Percentiles rank a stretch among this genome's conserved stretches.
These are phyloP conservation scores for Aschersonia sp. DNA, from an alignment of 2,329 filamentous ascomycete species.

Conservation along the genomic window DNA sequence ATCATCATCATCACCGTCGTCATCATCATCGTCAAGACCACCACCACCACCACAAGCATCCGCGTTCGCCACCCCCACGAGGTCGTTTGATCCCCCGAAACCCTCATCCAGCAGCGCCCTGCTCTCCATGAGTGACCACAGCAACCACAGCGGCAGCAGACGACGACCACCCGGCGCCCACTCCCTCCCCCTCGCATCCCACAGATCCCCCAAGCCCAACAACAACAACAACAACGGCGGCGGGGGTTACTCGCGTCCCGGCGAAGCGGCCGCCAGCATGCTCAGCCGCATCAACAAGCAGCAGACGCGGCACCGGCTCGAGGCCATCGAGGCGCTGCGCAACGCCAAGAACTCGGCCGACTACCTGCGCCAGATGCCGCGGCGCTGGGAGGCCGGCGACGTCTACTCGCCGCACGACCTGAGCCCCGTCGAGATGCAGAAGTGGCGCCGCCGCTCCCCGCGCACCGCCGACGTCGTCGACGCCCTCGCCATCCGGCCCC, in stretches of 20 bases:
- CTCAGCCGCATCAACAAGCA: conserved; percentile 14
- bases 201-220: too few species aligned
- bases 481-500: conserved; percentile 60
- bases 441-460: conserved; percentile 53
- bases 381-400: conserved; percentile 64
- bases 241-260: conserved; percentile 2
- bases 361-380: conserved; percentile 48
- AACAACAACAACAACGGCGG: background rate
- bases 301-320: conserved; percentile 20
- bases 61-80: conserved; percentile 4
- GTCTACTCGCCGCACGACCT: conserved; percentile 86
- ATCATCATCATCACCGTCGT: too few species aligned
- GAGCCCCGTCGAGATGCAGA: conserved; percentile 59
- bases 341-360: conserved; percentile 29
- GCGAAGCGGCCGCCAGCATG: conserved; percentile 14
- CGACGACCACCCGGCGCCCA: background rate
- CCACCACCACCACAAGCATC: conserved; percentile 1
- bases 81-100: conserved; percentile 1
- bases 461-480: conserved; percentile 63
- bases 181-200: background rate
- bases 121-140: conserved; percentile 9
- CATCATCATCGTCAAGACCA: conserved; percentile 1
- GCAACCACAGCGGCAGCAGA: conserved; percentile 4
- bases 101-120: conserved; percentile 10
- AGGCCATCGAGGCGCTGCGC: conserved; percentile 11